A percentile compares a stretch with the other conserved stretches of the same genome.
These are phyloP conservation scores for Podospora fimiseda DNA, from an alignment of 495 filamentous ascomycete species.

Conservation along the genomic window DNA sequence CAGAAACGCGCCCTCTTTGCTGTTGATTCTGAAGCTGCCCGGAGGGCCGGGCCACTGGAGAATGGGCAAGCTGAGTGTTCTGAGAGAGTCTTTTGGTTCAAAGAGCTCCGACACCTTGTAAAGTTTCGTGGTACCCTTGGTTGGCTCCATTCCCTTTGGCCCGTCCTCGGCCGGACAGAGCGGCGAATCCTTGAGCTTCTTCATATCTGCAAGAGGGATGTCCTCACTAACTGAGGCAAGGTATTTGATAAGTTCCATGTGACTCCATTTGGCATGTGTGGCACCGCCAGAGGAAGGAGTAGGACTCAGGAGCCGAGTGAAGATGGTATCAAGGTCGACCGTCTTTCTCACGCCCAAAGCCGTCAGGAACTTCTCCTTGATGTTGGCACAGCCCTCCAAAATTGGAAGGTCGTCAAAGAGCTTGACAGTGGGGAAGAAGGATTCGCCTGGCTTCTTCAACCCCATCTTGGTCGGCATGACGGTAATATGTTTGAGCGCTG, in stretches of 20 bases:
- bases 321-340: conserved; percentile 87
- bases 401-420: conserved; percentile 89
- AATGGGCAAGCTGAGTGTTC: conserved; percentile 65
- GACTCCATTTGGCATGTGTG: conserved; percentile 69
- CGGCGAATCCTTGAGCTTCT: conserved; percentile 63
- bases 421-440: conserved; percentile 89
- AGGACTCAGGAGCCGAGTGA: conserved; percentile 68
- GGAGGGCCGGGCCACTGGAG: conserved; percentile 71
- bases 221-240: conserved; percentile 83
- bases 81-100: conserved; percentile 67
- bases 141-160: conserved; percentile 35
- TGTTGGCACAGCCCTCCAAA: conserved; percentile 60
- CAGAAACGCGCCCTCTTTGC: conserved; percentile 68
- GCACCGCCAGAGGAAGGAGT: conserved; percentile 31
- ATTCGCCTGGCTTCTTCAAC: conserved; percentile 78
- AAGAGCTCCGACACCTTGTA: conserved; percentile 82
- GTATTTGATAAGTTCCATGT: conserved; percentile 91
- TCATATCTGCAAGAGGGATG: conserved; percentile 78
- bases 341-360: conserved; percentile 81
- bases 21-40: conserved; percentile 54
- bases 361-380: conserved; percentile 84
- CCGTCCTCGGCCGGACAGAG: conserved; percentile 77
- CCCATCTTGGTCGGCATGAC: conserved; percentile 88
- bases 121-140: conserved; percentile 41
- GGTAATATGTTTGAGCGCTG: conserved; percentile 56